Evolutionary conservation across 306 rosid genomes (phyloP).

Genomic region (Prunus fruticosa): DNA sequence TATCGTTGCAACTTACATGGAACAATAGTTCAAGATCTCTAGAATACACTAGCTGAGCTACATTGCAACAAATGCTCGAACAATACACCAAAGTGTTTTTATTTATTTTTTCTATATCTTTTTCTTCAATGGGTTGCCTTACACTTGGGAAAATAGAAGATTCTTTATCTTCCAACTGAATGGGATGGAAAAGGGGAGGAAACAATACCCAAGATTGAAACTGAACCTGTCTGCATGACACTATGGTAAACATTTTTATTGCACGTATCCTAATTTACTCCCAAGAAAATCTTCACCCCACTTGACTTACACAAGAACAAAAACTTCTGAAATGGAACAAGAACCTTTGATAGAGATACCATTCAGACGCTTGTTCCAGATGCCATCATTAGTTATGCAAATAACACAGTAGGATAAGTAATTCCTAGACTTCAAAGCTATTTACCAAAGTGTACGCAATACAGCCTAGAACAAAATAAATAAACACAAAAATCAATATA

Average conservation of each 20-base stretch:
- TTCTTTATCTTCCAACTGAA: background rate
- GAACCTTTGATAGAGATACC: background rate
- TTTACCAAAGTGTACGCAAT: background rate
- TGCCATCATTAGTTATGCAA: background rate
- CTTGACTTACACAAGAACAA: background rate
- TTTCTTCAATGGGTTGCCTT: background rate
- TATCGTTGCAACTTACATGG: background rate
- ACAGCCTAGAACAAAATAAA: background rate
- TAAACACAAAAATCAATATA: background rate
- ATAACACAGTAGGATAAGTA: background rate
- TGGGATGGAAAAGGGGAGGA: background rate
- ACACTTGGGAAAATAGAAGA: background rate
- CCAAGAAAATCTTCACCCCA: background rate
- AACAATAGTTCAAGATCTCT: background rate
- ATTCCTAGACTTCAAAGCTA: background rate
- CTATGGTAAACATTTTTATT: background rate
- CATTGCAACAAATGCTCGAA: background rate
- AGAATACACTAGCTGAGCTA: background rate
- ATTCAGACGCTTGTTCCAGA: background rate
- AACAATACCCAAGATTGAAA: too few relatives aligned
- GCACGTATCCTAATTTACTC: background rate
- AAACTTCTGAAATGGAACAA: too few relatives aligned
- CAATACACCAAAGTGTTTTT: background rate
- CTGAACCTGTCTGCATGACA: background rate
- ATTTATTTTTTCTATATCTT: background rate